Evolutionary conservation across 768 basidiomycete genomes (phyloP).

Genomic region (Tubosaeta brunneosetosa): DNA sequence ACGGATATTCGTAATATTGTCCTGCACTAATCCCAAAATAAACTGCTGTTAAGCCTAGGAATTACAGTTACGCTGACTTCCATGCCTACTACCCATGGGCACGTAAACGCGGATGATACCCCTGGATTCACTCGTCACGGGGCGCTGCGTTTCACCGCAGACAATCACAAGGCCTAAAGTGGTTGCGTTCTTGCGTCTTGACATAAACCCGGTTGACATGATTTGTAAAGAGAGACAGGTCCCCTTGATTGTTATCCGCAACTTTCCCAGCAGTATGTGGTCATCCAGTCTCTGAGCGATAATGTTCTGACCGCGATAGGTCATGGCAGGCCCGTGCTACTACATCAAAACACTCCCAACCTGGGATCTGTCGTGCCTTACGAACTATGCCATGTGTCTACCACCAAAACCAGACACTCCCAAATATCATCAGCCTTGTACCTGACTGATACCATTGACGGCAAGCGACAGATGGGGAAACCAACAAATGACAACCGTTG

Average conservation of each 20-base stretch:
- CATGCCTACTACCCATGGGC: constrained; percentile 4
- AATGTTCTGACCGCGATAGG: not conserved
- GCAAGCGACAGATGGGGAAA: not conserved
- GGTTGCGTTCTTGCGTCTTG: constrained; percentile 2
- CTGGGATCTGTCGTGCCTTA: not conserved
- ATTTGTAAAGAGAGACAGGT: not conserved
- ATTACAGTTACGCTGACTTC: not conserved
- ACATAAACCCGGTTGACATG: not conserved
- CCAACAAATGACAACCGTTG: not conserved
- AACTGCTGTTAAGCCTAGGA: not conserved
- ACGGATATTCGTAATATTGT: not conserved
- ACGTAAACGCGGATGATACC: constrained; percentile 7
- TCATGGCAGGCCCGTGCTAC: not conserved
- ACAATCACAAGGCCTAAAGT: not conserved
- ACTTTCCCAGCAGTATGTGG: not conserved
- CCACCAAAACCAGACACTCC: not conserved
- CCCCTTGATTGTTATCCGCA: not conserved
- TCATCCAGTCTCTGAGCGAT: not conserved
- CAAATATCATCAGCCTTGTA: not conserved
- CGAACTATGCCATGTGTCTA: not conserved
- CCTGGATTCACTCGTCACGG: not conserved
- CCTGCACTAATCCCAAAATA: not conserved
- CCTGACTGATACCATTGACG: not conserved
- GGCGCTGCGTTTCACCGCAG: not conserved
- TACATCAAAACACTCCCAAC: not conserved